Conservation (phyloP, 495 filamentous ascomycete genomes). For the Aspergillus carlsbadensis region DNA sequence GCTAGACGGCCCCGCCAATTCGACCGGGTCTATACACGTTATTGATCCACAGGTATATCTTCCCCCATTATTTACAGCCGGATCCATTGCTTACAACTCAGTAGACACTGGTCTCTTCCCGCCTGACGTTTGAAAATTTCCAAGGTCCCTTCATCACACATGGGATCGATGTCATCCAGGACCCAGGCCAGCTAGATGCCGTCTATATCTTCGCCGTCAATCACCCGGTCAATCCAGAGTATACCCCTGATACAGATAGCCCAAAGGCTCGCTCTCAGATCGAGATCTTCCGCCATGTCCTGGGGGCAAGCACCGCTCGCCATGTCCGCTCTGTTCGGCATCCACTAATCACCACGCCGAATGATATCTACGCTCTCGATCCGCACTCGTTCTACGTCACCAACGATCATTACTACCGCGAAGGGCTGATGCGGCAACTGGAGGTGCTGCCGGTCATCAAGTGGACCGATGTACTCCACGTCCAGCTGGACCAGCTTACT, state of each 20-base stretch:
- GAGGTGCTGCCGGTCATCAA: constrained; percentile 39
- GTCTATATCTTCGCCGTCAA: constrained; percentile 65
- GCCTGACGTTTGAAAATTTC: constrained; percentile 52
- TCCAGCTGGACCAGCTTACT: constrained; percentile 25
- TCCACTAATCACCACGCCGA: constrained; percentile 54
- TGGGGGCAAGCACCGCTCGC: constrained; percentile 28
- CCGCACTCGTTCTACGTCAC: constrained; percentile 55
- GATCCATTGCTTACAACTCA: not conserved
- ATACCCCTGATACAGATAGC: constrained; percentile 17
- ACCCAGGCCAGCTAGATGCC: constrained; percentile 38
- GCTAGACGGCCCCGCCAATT: constrained; percentile 33
- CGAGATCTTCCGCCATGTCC: constrained; percentile 58
- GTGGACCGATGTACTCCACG: constrained; percentile 39
- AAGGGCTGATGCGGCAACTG: constrained; percentile 43
- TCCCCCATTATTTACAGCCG: not conserved
- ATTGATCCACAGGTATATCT: constrained; percentile 50
- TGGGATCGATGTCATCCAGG: constrained; percentile 56
- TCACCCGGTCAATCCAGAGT: constrained; percentile 49
- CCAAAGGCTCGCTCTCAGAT: constrained; percentile 50
- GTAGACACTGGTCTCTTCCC: constrained; percentile 50
- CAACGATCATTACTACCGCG: constrained; percentile 58
- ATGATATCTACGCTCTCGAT: constrained; percentile 54
- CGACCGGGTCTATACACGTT: constrained; percentile 51
- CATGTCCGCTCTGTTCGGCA: constrained; percentile 47
- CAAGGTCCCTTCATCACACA: constrained; percentile 56